Conservation (phyloP, 331 rosid species). For the Telfairia occidentalis region DNA sequence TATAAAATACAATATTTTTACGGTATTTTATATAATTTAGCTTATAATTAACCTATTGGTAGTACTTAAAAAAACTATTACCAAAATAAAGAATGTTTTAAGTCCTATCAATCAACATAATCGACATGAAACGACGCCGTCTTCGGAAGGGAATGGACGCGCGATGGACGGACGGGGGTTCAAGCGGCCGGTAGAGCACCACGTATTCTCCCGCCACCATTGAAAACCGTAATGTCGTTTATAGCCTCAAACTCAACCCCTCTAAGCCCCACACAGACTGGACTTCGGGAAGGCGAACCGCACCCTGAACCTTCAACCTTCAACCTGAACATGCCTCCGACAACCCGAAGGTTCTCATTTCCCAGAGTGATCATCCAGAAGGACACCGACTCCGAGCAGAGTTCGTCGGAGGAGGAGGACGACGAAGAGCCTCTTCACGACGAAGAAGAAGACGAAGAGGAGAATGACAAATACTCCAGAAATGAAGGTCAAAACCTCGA, state of each 20-base stretch:
- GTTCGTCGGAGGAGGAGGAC: conserved; percentile 51
- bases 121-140: conserved; percentile 3
- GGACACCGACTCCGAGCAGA: conserved; percentile 64
- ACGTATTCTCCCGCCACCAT: conserved; percentile 44
- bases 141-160: too few species aligned
- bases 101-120: too few species aligned
- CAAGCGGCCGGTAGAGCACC: conserved; percentile 28
- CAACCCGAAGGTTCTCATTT: conserved; percentile 40
- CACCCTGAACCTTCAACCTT: too few species aligned
- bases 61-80: too few species aligned
- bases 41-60: too few species aligned
- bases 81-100: too few species aligned
- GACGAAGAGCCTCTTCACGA: conserved; percentile 16
- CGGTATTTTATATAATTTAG: too few species aligned
- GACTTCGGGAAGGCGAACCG: background rate
- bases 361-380: conserved; percentile 57
- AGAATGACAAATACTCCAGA: conserved; percentile 7
- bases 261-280: background rate
- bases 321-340: conserved; percentile 49
- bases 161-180: background rate
- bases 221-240: background rate
- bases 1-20: too few species aligned
- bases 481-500: conserved; percentile 6
- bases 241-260: conserved; percentile 16
- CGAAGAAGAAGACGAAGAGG: conserved; percentile 23